Percentiles rank a stretch among this genome's conserved stretches.
phyloP scores from a whole-genome alignment of 179 eudicot genomes.

The Amaranthus tricolor region DNA sequence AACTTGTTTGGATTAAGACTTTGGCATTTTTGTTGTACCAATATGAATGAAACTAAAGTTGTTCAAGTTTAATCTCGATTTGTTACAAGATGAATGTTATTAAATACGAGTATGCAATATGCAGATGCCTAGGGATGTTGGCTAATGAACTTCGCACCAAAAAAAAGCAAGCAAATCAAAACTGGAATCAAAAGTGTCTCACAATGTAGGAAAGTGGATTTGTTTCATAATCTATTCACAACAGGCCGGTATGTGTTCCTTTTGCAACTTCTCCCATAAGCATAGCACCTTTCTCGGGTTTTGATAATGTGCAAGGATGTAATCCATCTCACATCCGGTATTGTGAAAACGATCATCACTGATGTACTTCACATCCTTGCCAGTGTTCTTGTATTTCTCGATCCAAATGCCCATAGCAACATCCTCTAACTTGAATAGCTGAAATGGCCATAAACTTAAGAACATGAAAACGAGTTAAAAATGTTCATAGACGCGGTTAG shows the following conservation, averaged over 20 bases:
- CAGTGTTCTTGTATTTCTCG: constrained; percentile 52
- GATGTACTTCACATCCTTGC: constrained; percentile 55
- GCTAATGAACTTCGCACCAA: neutral
- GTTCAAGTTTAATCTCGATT: neutral
- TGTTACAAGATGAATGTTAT: neutral
- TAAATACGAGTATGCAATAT: neutral
- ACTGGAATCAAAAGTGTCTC: neutral
- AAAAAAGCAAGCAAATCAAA: neutral
- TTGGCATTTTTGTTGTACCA: neutral
- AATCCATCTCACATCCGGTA: constrained; percentile 59
- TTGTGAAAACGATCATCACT: constrained; percentile 66
- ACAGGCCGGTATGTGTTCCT: constrained; percentile 61
- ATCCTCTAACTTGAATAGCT: constrained; percentile 93
- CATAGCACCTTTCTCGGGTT: constrained; percentile 77
- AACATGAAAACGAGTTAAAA: neutral
- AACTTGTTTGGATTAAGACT: too few species aligned
- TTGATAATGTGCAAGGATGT: constrained; percentile 79
- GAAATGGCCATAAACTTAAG: constrained; percentile 17
- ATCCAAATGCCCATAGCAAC: constrained; percentile 97
- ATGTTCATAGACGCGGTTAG: neutral
- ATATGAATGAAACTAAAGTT: neutral
- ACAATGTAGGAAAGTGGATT: neutral
- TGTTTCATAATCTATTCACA: constrained; percentile 40
- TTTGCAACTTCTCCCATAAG: constrained; percentile 82
- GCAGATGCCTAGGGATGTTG: neutral